Conservation (phyloP, 139 green algal species). For the Chlamydomonas eustigma region DNA sequence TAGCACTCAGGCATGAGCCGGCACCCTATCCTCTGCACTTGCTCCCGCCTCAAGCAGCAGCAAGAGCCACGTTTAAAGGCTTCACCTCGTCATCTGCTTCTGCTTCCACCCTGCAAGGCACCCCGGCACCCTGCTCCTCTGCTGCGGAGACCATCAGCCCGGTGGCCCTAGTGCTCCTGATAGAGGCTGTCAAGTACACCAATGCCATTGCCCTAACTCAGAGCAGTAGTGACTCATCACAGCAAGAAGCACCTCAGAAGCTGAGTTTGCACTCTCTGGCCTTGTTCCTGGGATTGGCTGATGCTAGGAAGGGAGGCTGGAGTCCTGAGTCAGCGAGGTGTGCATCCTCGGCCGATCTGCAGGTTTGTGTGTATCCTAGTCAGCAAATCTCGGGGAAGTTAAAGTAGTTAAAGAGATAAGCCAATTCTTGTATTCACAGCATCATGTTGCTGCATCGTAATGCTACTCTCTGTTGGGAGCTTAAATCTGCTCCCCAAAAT, state of each 20-base stretch:
- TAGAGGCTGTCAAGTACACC: conserved; percentile 17
- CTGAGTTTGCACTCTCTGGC: conserved; percentile 44
- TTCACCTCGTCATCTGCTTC: too few species aligned
- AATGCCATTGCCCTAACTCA: not conserved
- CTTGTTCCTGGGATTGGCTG: conserved; percentile 43
- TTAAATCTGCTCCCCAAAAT: too few species aligned
- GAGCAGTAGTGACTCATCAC: conserved; percentile 6
- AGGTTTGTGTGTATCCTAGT: conserved; percentile 2
- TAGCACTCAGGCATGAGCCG: conserved; percentile 35
- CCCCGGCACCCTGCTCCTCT: too few species aligned
- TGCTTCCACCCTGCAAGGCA: too few species aligned
- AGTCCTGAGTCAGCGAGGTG: not conserved
- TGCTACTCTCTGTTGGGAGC: too few species aligned
- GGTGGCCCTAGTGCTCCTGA: conserved; percentile 21
- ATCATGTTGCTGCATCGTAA: too few species aligned
- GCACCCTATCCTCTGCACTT: conserved; percentile 21
- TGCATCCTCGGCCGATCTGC: conserved; percentile 19
- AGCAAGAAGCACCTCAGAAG: conserved; percentile 27
- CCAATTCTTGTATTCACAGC: too few species aligned
- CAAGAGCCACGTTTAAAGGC: not conserved
- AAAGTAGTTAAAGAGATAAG: too few species aligned
- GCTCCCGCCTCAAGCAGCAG: conserved; percentile 1
- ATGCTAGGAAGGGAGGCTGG: conserved; percentile 23
- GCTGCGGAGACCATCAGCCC: conserved; percentile 7
- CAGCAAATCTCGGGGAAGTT: too few species aligned